Conservation (phyloP, 805 yeast genomes). For the Kluyveromyces siamensis region DNA sequence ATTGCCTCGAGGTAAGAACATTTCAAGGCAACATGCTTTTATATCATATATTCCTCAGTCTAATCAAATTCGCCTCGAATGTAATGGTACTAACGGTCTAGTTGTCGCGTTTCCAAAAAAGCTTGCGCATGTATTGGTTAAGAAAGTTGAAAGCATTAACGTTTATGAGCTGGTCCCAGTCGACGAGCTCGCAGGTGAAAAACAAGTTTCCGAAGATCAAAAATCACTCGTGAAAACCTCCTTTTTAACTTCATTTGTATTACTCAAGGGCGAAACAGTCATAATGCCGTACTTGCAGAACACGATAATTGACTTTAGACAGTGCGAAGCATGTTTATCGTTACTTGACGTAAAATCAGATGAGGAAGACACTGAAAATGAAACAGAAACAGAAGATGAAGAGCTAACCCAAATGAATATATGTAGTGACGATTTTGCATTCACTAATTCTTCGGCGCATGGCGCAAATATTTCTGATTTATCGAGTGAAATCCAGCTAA, state of each 20-base stretch:
- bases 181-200: conserved; percentile 4
- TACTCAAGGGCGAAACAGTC: conserved; percentile 55
- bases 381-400: conserved; percentile 30
- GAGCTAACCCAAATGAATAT: conserved; percentile 23
- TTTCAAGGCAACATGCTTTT: conserved; percentile 28
- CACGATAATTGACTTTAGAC: conserved; percentile 53
- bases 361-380: conserved; percentile 40
- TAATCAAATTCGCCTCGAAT: conserved; percentile 44
- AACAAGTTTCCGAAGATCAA: background rate
- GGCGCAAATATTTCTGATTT: background rate
- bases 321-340: conserved; percentile 44
- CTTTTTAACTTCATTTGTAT: conserved; percentile 22
- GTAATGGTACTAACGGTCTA: conserved; percentile 80
- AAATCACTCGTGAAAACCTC: conserved; percentile 13
- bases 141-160: conserved; percentile 10
- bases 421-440: conserved; percentile 13
- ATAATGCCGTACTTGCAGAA: conserved; percentile 55
- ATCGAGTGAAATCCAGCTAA: background rate
- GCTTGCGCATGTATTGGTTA: conserved; percentile 27
- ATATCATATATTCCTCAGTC: conserved; percentile 32
- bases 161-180: conserved; percentile 19
- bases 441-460: background rate
- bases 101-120: conserved; percentile 51
- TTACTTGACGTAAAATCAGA: conserved; percentile 40
- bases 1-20: conserved; percentile 24